phyloP scores from a whole-genome alignment of 192 early-diverging fungal genomes.

The Entomortierella beljakovae region DNA sequence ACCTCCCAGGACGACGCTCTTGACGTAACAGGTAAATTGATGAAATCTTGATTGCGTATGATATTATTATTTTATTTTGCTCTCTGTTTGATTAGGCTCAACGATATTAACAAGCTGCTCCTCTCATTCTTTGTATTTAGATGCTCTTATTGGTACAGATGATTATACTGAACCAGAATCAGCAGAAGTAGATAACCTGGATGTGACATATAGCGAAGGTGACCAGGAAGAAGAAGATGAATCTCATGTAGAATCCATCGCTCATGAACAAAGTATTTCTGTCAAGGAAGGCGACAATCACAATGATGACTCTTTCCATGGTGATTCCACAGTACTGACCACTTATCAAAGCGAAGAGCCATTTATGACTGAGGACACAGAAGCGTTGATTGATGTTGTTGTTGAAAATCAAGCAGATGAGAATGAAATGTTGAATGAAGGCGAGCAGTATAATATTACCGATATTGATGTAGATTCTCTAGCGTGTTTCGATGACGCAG shows the following conservation, averaged over 20 bases:
- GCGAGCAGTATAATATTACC: constrained; percentile 3
- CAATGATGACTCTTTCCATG: not conserved
- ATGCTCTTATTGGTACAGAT: not conserved
- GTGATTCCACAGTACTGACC: not conserved
- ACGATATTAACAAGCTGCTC: not conserved
- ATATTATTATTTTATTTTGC: not conserved
- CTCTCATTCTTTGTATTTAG: not conserved
- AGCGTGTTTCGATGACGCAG: constrained; percentile 10
- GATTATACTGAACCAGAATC: not conserved
- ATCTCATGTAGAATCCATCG: not conserved
- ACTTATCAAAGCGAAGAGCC: not conserved
- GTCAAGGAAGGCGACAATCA: not conserved
- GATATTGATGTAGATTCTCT: constrained; percentile 16
- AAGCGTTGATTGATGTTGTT: not conserved
- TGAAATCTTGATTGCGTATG: too few relatives aligned
- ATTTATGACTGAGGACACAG: not conserved
- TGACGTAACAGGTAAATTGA: not conserved
- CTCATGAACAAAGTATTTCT: not conserved
- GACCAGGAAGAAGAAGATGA: not conserved
- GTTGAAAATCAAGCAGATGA: not conserved
- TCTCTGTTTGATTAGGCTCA: not conserved
- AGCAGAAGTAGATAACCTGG: not conserved
- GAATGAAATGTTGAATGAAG: not conserved
- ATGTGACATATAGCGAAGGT: not conserved
- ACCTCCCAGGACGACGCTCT: not conserved